Evolutionary conservation across 2,329 filamentous ascomycete species (phyloP).

Genomic region (Epichloe hybrida): DNA sequence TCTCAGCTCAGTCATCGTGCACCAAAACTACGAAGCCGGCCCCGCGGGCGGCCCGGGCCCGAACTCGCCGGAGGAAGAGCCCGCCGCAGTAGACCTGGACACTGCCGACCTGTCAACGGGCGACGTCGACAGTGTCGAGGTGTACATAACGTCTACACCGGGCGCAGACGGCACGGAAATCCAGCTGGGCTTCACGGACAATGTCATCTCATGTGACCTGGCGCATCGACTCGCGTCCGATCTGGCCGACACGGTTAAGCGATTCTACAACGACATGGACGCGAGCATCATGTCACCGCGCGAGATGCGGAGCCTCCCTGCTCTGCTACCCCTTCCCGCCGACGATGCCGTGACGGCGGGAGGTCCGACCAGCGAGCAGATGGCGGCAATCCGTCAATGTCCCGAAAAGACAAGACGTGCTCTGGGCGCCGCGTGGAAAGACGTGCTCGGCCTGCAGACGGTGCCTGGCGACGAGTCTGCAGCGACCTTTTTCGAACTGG

Average conservation of each 20-base stretch:
- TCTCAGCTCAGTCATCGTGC: constrained; percentile 1
- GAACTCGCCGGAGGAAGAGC: not conserved
- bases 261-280: not conserved
- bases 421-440: not conserved
- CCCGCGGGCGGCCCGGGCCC: not conserved
- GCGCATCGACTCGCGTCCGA: not conserved
- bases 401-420: not conserved
- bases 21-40: not conserved
- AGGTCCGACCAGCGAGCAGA: not conserved
- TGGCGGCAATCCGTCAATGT: not conserved
- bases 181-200: constrained; percentile 1
- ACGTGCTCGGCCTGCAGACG: not conserved
- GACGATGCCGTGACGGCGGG: not conserved
- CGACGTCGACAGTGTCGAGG: constrained; percentile 1
- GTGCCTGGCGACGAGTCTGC: not conserved
- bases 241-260: not conserved
- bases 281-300: not conserved
- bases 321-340: not conserved
- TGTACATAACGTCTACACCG: constrained; percentile 2
- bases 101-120: constrained; percentile 2
- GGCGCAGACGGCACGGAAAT: not conserved
- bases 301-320: not conserved
- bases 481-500: not conserved
- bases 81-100: not conserved
- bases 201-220: not conserved